These are phyloP conservation scores for Trametes cubensis DNA, from an alignment of 768 basidiomycete species.

Conservation along the genomic window DNA sequence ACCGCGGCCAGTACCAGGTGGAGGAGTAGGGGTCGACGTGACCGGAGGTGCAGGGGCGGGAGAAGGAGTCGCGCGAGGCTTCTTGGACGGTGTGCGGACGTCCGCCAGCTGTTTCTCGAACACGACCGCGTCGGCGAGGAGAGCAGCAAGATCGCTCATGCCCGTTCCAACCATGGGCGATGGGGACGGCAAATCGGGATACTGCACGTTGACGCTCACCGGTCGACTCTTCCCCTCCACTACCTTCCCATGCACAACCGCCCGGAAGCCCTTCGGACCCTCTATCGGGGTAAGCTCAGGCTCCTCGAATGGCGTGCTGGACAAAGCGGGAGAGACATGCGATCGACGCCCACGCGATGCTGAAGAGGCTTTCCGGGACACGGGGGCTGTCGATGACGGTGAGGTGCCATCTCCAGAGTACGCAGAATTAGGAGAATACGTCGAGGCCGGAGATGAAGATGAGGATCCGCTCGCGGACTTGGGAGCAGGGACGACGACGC, in stretches of 20 bases:
- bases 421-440: slow-evolving; percentile 12
- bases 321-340: slow-evolving; percentile 4
- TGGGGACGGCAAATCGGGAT: slow-evolving; percentile 19
- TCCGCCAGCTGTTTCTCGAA: slow-evolving; percentile 32
- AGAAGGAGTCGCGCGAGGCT: slow-evolving; percentile 7
- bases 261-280: slow-evolving; percentile 33
- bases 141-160: slow-evolving; percentile 30
- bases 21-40: slow-evolving; percentile 43
- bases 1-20: slow-evolving; percentile 43
- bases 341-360: slow-evolving; percentile 6
- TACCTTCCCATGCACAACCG: slow-evolving; percentile 38
- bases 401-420: slow-evolving; percentile 18
- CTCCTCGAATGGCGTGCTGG: slow-evolving; percentile 23
- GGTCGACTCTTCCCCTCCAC: slow-evolving; percentile 23
- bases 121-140: slow-evolving; percentile 31
- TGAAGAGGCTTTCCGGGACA: slow-evolving; percentile 16
- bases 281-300: slow-evolving; percentile 26
- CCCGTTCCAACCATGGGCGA: slow-evolving; percentile 22
- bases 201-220: slow-evolving; percentile 15
- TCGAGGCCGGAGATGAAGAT: slow-evolving; percentile 16
- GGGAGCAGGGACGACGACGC: slow-evolving; percentile 23
- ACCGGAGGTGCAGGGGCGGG: slow-evolving; percentile 27
- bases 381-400: slow-evolving; percentile 10
- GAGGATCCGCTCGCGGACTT: slow-evolving; percentile 10
- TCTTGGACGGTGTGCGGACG: slow-evolving; percentile 24